Conservation (phyloP, 2,329 filamentous ascomycete species). For the Parastagonospora nodorum region DNA sequence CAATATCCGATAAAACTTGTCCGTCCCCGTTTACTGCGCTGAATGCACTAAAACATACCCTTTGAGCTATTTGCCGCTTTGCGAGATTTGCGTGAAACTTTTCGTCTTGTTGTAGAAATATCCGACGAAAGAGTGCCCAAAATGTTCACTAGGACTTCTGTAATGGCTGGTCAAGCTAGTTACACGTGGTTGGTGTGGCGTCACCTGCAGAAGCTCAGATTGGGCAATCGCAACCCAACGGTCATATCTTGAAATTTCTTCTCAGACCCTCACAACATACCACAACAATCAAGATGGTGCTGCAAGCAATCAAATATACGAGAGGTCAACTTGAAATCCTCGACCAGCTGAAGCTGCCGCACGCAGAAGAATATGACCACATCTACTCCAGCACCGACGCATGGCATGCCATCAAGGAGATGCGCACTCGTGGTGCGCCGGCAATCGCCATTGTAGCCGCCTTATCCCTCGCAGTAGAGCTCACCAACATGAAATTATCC, state of each 20-base stretch:
- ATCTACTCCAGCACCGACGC: constrained; percentile 74
- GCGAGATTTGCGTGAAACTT: no score
- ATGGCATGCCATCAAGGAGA: constrained; percentile 81
- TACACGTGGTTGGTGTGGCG: constrained; percentile 16
- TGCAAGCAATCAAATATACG: constrained; percentile 79
- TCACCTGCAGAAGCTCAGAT: constrained; percentile 5
- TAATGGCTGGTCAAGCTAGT: background rate
- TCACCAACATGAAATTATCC: constrained; percentile 63
- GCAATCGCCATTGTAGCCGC: constrained; percentile 98
- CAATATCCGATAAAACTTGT: no score
- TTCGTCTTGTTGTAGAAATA: no score
- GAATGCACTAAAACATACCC: no score
- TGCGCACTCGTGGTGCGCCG: constrained; percentile 81
- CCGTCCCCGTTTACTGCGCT: no score
- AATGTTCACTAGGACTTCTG: background rate
- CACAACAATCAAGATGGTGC: constrained; percentile 52
- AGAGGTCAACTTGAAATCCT: constrained; percentile 76
- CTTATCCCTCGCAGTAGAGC: constrained; percentile 83
- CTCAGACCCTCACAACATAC: constrained; percentile 5
- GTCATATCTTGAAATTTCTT: constrained; percentile 28
- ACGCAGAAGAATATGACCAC: constrained; percentile 77
- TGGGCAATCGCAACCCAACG: constrained; percentile 24
- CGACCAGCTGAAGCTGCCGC: constrained; percentile 81
- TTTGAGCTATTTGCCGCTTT: no score
- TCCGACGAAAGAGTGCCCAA: no score